Evolutionary conservation across 768 basidiomycete species (phyloP).

Genomic region (Naganishia antarctica): DNA sequence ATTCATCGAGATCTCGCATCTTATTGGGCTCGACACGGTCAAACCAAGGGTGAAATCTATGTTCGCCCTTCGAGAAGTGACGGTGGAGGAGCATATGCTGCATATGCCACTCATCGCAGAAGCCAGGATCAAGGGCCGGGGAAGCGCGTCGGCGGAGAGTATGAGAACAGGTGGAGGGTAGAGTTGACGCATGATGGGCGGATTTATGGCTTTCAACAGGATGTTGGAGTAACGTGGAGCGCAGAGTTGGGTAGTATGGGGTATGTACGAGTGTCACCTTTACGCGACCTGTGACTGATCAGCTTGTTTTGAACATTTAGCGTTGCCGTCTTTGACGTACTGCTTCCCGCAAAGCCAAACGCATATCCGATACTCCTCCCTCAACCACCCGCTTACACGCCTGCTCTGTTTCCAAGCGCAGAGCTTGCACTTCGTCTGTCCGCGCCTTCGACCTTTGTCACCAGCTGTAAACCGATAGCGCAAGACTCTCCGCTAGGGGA

Average conservation of each 20-base stretch:
- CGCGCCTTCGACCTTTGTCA: conserved; percentile 23
- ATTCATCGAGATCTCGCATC: conserved; percentile 70
- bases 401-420: conserved; percentile 62
- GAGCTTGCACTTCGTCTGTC: conserved; percentile 49
- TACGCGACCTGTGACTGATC: too few species aligned
- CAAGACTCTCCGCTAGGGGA: conserved; percentile 50
- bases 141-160: conserved; percentile 29
- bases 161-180: conserved; percentile 39
- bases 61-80: conserved; percentile 20
- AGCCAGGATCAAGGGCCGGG: background rate
- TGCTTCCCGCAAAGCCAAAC: conserved; percentile 48
- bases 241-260: conserved; percentile 56
- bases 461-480: conserved; percentile 51
- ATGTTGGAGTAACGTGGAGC: conserved; percentile 41
- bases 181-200: conserved; percentile 46
- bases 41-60: conserved; percentile 49
- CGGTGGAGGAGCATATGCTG: conserved; percentile 22
- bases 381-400: conserved; percentile 73
- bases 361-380: conserved; percentile 72
- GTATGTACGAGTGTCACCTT: conserved; percentile 61
- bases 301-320: conserved; percentile 44
- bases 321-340: conserved; percentile 46
- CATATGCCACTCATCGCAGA: conserved; percentile 3
- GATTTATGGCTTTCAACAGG: conserved; percentile 43
- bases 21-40: conserved; percentile 68